Conservation (phyloP, 2,329 filamentous ascomycete genomes). For the Aureobasidium melanogenum region DNA sequence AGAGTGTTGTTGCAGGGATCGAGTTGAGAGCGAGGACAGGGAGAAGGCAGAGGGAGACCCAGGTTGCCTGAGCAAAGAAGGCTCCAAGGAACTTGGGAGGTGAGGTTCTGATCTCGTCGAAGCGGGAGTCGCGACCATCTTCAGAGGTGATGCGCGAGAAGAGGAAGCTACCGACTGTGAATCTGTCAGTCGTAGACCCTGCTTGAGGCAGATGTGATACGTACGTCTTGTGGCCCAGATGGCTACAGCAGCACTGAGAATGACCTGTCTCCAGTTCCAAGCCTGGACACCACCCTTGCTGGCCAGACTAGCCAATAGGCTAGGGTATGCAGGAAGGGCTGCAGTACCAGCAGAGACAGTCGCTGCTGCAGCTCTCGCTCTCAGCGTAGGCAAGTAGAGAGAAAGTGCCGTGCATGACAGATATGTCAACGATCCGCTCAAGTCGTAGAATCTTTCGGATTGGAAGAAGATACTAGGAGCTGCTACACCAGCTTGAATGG, state of each 20-base stretch:
- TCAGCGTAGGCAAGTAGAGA: conserved; percentile 51
- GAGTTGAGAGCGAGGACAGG: conserved; percentile 57
- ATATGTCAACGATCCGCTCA: conserved; percentile 58
- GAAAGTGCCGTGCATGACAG: conserved; percentile 55
- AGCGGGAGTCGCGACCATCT: conserved; percentile 50
- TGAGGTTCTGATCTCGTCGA: conserved; percentile 45
- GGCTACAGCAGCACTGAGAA: conserved; percentile 45
- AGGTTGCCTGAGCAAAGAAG: conserved; percentile 55
- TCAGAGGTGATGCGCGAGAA: conserved; percentile 52
- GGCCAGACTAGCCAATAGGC: conserved; percentile 37
- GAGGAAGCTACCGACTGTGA: conserved; percentile 53
- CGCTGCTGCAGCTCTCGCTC: conserved; percentile 43
- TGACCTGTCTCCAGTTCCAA: conserved; percentile 55
- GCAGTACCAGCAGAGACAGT: conserved; percentile 26
- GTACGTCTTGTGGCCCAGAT: conserved; percentile 54
- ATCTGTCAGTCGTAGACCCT: background rate
- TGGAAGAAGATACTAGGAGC: conserved; percentile 52
- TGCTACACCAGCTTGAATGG: conserved; percentile 53
- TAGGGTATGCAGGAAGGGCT: conserved; percentile 37
- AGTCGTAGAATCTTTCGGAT: conserved; percentile 60
- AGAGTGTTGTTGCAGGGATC: conserved; percentile 45
- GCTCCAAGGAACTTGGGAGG: conserved; percentile 46
- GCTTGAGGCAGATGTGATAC: conserved; percentile 14
- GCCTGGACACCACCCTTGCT: conserved; percentile 32
- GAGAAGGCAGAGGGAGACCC: conserved; percentile 59